A percentile compares a stretch with the other conserved stretches of the same genome.
These are phyloP conservation scores for Fragaria vesca DNA, from an alignment of 306 rosid genomes.

Conservation along the genomic window DNA sequence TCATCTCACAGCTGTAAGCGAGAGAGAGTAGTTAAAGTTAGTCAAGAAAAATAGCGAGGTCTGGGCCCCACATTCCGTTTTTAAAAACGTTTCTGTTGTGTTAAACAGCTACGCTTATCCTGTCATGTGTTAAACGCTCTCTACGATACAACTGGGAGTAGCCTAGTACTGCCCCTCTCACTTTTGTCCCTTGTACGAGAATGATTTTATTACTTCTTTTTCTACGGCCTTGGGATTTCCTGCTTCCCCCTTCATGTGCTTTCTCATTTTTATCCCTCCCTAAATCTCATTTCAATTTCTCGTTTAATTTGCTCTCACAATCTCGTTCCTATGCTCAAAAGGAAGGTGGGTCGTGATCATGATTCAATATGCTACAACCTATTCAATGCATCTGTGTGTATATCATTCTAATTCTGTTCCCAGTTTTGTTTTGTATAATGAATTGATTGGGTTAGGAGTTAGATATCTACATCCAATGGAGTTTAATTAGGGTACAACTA, in stretches of 20 bases:
- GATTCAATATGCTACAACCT: no score
- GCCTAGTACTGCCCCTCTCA: background rate
- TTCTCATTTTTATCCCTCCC: constrained; percentile 15
- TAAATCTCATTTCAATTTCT: background rate
- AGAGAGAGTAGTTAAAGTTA: constrained; percentile 16
- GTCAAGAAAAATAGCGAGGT: constrained; percentile 40
- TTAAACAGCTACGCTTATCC: constrained; percentile 58
- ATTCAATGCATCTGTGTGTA: no score
- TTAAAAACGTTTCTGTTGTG: constrained; percentile 47
- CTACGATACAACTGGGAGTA: background rate
- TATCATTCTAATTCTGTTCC: no score
- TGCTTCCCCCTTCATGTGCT: background rate
- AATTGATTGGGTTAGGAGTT: background rate
- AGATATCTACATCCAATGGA: background rate
- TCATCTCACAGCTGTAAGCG: constrained; percentile 50
- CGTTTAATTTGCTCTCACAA: no score
- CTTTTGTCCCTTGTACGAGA: constrained; percentile 31
- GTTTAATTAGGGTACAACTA: background rate
- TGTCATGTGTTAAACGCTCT: constrained; percentile 75
- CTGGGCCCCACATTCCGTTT: constrained; percentile 44
- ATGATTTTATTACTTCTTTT: constrained; percentile 23
- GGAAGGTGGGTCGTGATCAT: no score
- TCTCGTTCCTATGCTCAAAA: no score
- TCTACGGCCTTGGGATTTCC: background rate
- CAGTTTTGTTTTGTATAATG: background rate